Evolutionary conservation across 345 rosid genomes (phyloP).

Genomic region (Arabidopsis thaliana): TAIR10.1 NC_003071.7:6835501-6836000

Average conservation of each 20-base stretch:
- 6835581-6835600: constrained; percentile 77
- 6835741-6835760: background rate
- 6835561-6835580: constrained; percentile 1
- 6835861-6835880: background rate
- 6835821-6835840: constrained; percentile 76
- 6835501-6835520: background rate
- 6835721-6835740: background rate
- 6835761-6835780: background rate
- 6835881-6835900: constrained; percentile 34
- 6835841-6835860: constrained; percentile 76
- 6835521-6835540: constrained; percentile 23
- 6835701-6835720: background rate
- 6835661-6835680: constrained; percentile 59
- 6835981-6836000: background rate
- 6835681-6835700: constrained; percentile 5
- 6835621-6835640: constrained; percentile 83
- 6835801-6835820: constrained; percentile 72
- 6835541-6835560: background rate
- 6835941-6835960: background rate
- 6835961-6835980: background rate
- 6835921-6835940: background rate
- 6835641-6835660: constrained; percentile 70
- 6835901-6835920: constrained; percentile 28
- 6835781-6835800: constrained; percentile 57
- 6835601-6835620: constrained; percentile 92